phyloP scores from a whole-genome alignment of 202 grass and related monocot species.

The Alloteropsis angusta region DNA sequence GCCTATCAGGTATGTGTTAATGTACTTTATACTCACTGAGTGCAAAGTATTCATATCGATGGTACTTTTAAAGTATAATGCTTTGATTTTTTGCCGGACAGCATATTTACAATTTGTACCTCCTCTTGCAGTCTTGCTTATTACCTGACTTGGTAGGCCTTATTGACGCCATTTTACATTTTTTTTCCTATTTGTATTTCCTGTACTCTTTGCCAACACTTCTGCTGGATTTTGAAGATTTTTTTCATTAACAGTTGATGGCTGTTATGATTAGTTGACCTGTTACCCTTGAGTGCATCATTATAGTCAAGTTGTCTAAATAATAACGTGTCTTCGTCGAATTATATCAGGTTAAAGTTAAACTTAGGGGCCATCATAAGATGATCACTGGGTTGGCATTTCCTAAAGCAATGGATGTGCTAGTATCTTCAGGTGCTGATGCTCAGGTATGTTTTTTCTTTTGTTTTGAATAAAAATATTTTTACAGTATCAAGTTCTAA shows the following conservation, averaged over 20 bases:
- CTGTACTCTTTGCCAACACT: too few species aligned
- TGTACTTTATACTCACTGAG: too few species aligned
- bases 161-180: background rate
- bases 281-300: background rate
- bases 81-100: background rate
- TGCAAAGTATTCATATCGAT: background rate
- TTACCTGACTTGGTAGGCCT: background rate
- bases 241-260: background rate
- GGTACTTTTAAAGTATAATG: background rate
- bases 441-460: conserved; percentile 45
- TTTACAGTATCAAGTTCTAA: background rate
- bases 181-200: background rate
- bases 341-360: conserved; percentile 47
- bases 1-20: too few species aligned
- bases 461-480: background rate
- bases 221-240: background rate
- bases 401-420: conserved; percentile 54
- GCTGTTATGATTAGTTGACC: background rate
- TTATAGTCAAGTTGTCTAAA: background rate
- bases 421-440: conserved; percentile 90
- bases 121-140: too few species aligned
- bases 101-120: background rate
- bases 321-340: background rate
- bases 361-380: conserved; percentile 82
- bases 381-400: conserved; percentile 80